Conservation (phyloP, 2,329 filamentous ascomycete species). For the Apiospora arundinis region DNA sequence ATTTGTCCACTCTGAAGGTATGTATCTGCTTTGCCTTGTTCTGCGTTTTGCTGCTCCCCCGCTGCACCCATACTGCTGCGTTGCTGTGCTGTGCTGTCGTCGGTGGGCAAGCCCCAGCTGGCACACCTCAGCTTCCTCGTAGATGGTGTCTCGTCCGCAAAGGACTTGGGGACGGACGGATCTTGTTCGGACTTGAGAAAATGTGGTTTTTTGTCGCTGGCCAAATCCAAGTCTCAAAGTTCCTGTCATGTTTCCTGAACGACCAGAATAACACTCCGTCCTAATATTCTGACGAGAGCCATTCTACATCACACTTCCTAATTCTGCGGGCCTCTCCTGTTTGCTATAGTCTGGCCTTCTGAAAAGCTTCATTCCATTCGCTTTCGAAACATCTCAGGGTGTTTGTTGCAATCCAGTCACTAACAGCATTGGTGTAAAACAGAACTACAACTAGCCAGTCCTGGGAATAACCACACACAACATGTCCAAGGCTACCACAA, state of each 20-base stretch:
- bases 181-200: conserved; percentile 10
- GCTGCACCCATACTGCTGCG: background rate
- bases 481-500: conserved; percentile 62
- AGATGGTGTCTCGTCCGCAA: background rate
- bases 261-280: background rate
- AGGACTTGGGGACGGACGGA: background rate
- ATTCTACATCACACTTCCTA: background rate
- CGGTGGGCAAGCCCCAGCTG: conserved; percentile 9
- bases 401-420: conserved; percentile 5
- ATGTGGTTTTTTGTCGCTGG: background rate
- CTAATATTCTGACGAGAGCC: conserved; percentile 15
- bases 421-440: conserved; percentile 3
- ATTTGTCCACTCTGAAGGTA: conserved; percentile 18
- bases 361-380: background rate
- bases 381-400: background rate
- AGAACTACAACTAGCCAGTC: conserved; percentile 6
- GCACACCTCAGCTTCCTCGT: background rate
- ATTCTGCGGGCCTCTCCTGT: conserved; percentile 3
- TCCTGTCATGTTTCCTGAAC: background rate
- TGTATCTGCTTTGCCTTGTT: conserved; percentile 14
- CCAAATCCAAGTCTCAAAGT: background rate
- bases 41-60: background rate
- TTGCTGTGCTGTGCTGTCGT: conserved; percentile 2
- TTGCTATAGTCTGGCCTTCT: background rate
- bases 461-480: conserved; percentile 36